Evolutionary conservation across 768 basidiomycete species (phyloP).

Genomic region (Termitomyces sp.): DNA sequence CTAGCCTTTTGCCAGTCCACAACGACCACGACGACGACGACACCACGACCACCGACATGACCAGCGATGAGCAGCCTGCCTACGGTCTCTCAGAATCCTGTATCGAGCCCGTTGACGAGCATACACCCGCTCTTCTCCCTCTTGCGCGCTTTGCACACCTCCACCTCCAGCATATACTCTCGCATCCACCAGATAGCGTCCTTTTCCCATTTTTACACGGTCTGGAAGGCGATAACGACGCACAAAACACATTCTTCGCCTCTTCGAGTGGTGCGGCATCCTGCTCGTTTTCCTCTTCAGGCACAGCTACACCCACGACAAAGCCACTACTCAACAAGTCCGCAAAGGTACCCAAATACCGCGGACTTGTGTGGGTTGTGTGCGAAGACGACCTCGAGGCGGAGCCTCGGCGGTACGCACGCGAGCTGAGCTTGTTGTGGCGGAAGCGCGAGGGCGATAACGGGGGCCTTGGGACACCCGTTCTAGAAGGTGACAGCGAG

Average conservation of each 20-base stretch:
- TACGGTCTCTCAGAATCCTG: constrained; percentile 1
- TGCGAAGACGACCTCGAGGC: constrained; percentile 60
- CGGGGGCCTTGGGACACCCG: neutral
- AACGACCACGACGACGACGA: constrained; percentile 1
- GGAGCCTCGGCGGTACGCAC: constrained; percentile 12
- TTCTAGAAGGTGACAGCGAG: constrained; percentile 15
- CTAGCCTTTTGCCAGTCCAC: neutral
- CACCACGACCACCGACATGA: neutral
- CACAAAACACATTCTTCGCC: constrained; percentile 80
- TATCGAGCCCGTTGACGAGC: neutral
- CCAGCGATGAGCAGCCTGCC: neutral
- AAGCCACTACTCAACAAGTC: neutral
- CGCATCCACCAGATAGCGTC: constrained; percentile 73
- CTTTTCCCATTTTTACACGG: constrained; percentile 91
- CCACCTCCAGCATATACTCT: constrained; percentile 55
- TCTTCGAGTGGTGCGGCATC: constrained; percentile 16
- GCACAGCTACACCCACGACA: neutral
- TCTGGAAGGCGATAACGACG: constrained; percentile 72
- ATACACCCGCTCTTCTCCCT: constrained; percentile 19
- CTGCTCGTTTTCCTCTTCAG: neutral
- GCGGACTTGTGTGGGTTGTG: constrained; percentile 83
- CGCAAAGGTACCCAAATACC: constrained; percentile 33
- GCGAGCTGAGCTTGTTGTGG: constrained; percentile 23
- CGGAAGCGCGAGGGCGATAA: constrained; percentile 18
- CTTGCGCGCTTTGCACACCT: constrained; percentile 49